These are phyloP conservation scores for Parasitella parasitica DNA, from an alignment of 371 early-diverging fungal genomes.

Conservation along the genomic window DNA sequence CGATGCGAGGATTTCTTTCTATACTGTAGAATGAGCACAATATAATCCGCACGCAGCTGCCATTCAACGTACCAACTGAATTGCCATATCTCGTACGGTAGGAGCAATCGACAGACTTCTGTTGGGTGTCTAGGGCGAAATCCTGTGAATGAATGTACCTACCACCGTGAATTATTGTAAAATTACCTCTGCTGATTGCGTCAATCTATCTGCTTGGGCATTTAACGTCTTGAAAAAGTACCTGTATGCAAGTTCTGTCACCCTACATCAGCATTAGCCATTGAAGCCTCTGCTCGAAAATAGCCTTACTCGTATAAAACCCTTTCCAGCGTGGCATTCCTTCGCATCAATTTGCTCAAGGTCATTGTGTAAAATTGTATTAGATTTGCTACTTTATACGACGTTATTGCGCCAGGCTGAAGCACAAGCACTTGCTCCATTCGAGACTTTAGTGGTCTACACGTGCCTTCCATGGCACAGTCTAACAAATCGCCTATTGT, in stretches of 20 bases:
- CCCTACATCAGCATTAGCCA: conserved; percentile 29
- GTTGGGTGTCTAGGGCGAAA: conserved; percentile 62
- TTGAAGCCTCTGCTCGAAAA: neutral
- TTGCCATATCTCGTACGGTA: conserved; percentile 63
- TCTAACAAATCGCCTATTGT: conserved; percentile 57
- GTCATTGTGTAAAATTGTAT: conserved; percentile 79
- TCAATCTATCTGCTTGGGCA: conserved; percentile 63
- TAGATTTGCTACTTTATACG: conserved; percentile 71
- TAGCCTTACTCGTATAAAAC: conserved; percentile 56
- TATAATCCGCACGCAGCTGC: neutral
- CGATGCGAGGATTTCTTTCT: conserved; percentile 80
- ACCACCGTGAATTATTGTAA: neutral
- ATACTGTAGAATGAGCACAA: neutral
- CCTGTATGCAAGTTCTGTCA: conserved; percentile 65
- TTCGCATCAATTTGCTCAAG: conserved; percentile 61
- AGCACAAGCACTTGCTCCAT: conserved; percentile 78
- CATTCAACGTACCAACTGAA: conserved; percentile 56
- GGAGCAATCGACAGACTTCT: conserved; percentile 63
- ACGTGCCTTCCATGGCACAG: conserved; percentile 73
- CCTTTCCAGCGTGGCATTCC: conserved; percentile 53
- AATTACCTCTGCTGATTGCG: conserved; percentile 55
- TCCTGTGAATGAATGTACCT: no score
- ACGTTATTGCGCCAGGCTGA: conserved; percentile 66
- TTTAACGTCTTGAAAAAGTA: conserved; percentile 70
- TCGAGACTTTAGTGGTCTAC: conserved; percentile 75